phyloP scores from a whole-genome alignment of 768 basidiomycete species.

The Russula foetens region DNA sequence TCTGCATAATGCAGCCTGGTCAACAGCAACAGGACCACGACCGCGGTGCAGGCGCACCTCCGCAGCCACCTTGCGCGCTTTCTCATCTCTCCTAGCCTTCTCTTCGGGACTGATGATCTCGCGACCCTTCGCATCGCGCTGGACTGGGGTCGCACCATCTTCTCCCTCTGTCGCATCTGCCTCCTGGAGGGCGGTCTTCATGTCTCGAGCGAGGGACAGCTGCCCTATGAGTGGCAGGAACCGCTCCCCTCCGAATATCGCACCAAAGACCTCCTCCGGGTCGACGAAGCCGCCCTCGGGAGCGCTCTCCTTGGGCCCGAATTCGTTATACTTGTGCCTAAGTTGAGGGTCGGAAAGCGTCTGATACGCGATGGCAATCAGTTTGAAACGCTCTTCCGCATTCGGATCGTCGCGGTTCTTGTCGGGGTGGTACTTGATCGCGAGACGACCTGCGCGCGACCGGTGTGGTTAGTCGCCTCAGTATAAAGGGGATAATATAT shows the following conservation, averaged over 20 bases:
- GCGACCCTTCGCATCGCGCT: slow-evolving; percentile 43
- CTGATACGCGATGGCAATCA: slow-evolving; percentile 85
- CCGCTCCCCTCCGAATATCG: slow-evolving; percentile 83
- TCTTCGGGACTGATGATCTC: slow-evolving; percentile 34
- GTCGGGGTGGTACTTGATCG: slow-evolving; percentile 89
- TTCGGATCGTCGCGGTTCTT: slow-evolving; percentile 83
- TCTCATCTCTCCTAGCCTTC: slow-evolving; percentile 51
- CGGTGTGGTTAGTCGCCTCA: background rate
- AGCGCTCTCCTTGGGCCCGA: slow-evolving; percentile 74
- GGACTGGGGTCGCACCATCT: slow-evolving; percentile 31
- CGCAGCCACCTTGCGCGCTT: slow-evolving; percentile 50
- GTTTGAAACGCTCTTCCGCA: slow-evolving; percentile 84
- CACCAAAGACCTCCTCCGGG: slow-evolving; percentile 66
- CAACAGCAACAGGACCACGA: slow-evolving; percentile 1
- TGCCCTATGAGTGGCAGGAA: slow-evolving; percentile 85
- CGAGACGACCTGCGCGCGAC: slow-evolving; percentile 51
- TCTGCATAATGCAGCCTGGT: slow-evolving; percentile 36
- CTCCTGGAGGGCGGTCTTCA: slow-evolving; percentile 90
- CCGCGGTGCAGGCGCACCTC: slow-evolving; percentile 43
- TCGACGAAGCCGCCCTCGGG: slow-evolving; percentile 85
- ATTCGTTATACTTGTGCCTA: slow-evolving; percentile 85
- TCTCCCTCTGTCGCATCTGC: slow-evolving; percentile 56
- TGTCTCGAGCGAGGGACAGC: slow-evolving; percentile 81
- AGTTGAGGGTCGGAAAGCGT: slow-evolving; percentile 71
- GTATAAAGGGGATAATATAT: background rate